A percentile compares a stretch with the other conserved stretches of the same genome.
Conservation (phyloP, 1,284 basidiomycete genomes). For the Cryptococcus floricola region DNA sequence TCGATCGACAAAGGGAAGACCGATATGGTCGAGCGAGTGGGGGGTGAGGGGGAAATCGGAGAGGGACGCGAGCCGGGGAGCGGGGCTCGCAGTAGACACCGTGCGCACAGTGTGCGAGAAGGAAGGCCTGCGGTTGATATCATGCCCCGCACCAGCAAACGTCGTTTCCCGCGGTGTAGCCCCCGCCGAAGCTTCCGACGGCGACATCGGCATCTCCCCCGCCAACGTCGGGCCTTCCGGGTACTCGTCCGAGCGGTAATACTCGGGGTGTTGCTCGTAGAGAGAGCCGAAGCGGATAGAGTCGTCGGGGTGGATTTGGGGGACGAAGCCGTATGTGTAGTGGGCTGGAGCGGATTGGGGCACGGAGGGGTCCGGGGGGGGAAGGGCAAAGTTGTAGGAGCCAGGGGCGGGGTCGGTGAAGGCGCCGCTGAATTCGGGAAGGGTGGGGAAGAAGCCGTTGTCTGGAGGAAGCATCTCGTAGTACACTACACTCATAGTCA, state of each 20-base stretch:
- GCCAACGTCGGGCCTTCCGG: constrained; percentile 9
- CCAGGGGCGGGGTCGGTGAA: neutral
- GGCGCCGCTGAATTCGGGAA: neutral
- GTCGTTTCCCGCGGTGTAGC: neutral
- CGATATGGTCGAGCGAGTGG: neutral
- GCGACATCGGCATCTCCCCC: constrained; percentile 10
- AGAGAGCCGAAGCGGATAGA: neutral
- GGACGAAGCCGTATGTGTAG: neutral
- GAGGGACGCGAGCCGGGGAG: constrained; percentile 8
- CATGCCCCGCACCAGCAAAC: constrained; percentile 2
- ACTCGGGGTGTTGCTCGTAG: neutral
- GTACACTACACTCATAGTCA: neutral
- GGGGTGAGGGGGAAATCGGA: constrained; percentile 12
- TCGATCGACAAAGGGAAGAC: constrained; percentile 6
- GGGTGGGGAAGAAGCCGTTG: neutral
- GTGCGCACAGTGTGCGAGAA: constrained; percentile 2
- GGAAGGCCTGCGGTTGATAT: constrained; percentile 2
- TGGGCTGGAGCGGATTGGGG: neutral
- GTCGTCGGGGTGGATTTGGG: neutral
- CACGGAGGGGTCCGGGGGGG: neutral
- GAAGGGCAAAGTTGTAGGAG: neutral
- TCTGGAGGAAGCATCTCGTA: neutral
- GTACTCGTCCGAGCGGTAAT: constrained; percentile 1
- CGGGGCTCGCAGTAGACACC: constrained; percentile 1
- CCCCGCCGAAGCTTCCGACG: neutral